phyloP scores from a whole-genome alignment of 371 early-diverging fungal genomes.

The Globomyces sp. region DNA sequence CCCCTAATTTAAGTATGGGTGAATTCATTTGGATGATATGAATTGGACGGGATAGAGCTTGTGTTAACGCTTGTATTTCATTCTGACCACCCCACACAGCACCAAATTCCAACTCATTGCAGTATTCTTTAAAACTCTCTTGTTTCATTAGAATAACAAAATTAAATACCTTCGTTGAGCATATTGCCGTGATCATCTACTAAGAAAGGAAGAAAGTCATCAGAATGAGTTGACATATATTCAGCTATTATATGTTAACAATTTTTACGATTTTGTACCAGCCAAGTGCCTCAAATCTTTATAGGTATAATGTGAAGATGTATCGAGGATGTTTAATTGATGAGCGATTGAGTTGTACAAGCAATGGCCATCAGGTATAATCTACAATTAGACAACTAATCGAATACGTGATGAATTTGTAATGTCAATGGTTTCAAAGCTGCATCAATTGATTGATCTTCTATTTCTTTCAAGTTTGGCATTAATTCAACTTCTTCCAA shows the following conservation, averaged over 20 bases:
- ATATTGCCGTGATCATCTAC: conserved; percentile 76
- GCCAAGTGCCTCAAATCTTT: conserved; percentile 66
- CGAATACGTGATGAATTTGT: conserved; percentile 30
- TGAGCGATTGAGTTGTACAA: conserved; percentile 85
- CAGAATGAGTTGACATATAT: conserved; percentile 74
- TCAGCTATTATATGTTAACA: conserved; percentile 30
- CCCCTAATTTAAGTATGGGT: conserved; percentile 73
- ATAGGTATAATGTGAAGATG: conserved; percentile 30
- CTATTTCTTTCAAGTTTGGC: conserved; percentile 72
- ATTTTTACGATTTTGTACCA: conserved; percentile 21
- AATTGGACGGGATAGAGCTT: conserved; percentile 65
- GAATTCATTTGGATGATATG: conserved; percentile 76
- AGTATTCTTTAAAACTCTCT: conserved; percentile 75
- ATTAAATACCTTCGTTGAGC: conserved; percentile 50
- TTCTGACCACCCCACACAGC: conserved; percentile 94
- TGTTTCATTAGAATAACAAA: not conserved
- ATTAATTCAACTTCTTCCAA: conserved; percentile 73
- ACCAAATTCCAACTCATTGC: conserved; percentile 72
- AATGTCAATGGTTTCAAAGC: conserved; percentile 44
- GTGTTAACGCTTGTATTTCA: conserved; percentile 81
- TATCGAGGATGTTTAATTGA: conserved; percentile 54
- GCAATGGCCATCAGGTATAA: conserved; percentile 84
- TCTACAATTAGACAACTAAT: conserved; percentile 12
- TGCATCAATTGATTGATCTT: conserved; percentile 65
- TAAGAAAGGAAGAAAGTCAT: conserved; percentile 89